Percentiles rank a stretch among this genome's conserved stretches.
Conservation (phyloP, 192 early-diverging fungal genomes). For the Backusella circina region DNA sequence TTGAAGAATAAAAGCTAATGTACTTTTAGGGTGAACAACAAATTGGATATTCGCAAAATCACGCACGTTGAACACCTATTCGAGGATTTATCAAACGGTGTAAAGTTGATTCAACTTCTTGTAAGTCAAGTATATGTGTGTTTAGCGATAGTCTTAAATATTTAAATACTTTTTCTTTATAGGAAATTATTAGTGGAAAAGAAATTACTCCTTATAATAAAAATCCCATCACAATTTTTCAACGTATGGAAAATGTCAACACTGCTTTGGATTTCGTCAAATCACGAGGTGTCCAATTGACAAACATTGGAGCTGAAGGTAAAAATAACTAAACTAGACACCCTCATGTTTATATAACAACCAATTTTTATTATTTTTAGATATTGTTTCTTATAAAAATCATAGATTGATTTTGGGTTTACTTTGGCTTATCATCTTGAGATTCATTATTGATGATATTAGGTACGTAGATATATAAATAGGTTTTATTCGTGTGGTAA, state of each 20-base stretch:
- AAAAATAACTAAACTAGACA: constrained; percentile 1
- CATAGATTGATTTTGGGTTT: constrained; percentile 90
- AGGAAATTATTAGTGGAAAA: constrained; percentile 94
- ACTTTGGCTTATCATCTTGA: constrained; percentile 96
- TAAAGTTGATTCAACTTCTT: constrained; percentile 55
- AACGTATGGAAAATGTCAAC: constrained; percentile 95
- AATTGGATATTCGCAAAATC: constrained; percentile 54
- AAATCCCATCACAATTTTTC: constrained; percentile 87
- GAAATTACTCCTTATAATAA: constrained; percentile 84
- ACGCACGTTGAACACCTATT: constrained; percentile 36
- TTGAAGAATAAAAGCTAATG: not conserved
- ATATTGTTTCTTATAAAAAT: constrained; percentile 89
- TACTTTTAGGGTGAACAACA: constrained; percentile 69
- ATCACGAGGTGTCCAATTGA: constrained; percentile 77
- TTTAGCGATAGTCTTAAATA: constrained; percentile 25
- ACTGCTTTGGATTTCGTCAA: constrained; percentile 92
- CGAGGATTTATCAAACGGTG: constrained; percentile 47
- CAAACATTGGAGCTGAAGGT: constrained; percentile 96
- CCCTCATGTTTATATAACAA: too few species aligned
- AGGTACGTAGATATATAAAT: constrained; percentile 38
- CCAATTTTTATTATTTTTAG: constrained; percentile 33
- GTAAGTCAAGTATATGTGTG: constrained; percentile 28
- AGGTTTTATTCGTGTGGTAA: not conserved
- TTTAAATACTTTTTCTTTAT: constrained; percentile 10
- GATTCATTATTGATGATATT: constrained; percentile 95